phyloP scores from a whole-genome alignment of 495 filamentous ascomycete species.

The Apiosordaria backusii region DNA sequence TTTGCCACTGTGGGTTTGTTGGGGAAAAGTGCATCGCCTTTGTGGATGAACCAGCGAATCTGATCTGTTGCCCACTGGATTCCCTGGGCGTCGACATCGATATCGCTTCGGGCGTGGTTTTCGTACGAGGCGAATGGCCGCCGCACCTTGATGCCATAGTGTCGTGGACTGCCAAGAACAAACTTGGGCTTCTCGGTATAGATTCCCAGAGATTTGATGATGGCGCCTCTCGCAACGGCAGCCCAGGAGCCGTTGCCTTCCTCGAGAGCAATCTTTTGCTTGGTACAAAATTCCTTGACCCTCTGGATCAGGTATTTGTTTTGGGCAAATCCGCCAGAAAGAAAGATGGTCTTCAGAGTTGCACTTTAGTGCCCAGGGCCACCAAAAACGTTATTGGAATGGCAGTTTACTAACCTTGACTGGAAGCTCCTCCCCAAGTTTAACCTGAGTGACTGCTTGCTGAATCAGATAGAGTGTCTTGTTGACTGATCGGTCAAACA shows the following conservation, averaged over 20 bases:
- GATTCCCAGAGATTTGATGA: conserved; percentile 31
- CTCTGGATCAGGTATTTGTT: conserved; percentile 23
- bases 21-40: conserved; percentile 30
- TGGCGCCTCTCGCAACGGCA: conserved; percentile 32
- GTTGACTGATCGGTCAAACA: conserved; percentile 26
- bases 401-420: conserved; percentile 15
- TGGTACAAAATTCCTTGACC: conserved; percentile 19
- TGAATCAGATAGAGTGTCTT: conserved; percentile 25
- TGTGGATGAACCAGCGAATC: conserved; percentile 27
- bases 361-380: not conserved
- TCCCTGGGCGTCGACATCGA: conserved; percentile 21
- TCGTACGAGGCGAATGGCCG: conserved; percentile 18
- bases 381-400: not conserved
- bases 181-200: conserved; percentile 21
- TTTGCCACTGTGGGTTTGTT: conserved; percentile 15
- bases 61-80: conserved; percentile 26
- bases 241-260: conserved; percentile 29
- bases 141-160: conserved; percentile 31
- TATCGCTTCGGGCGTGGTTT: conserved; percentile 12
- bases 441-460: conserved; percentile 23
- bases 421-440: conserved; percentile 19
- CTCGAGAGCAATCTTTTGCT: conserved; percentile 20
- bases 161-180: conserved; percentile 24
- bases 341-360: conserved; percentile 20
- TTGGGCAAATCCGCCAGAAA: conserved; percentile 29